Evolutionary conservation across 2,329 filamentous ascomycete genomes (phyloP).

Genomic region (Hymenoscyphus albidus): DNA sequence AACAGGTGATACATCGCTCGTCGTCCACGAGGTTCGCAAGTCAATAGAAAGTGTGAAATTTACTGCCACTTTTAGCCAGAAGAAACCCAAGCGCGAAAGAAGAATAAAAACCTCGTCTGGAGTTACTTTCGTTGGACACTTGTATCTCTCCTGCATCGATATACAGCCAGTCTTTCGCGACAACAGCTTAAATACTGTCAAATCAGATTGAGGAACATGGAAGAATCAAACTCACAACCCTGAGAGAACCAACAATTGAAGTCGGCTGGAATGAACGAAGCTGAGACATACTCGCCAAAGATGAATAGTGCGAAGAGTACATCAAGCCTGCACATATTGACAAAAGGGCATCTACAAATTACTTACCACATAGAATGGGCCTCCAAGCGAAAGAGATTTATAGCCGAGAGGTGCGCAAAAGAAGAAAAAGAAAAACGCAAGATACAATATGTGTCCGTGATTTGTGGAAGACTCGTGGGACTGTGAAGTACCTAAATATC

Average conservation of each 20-base stretch:
- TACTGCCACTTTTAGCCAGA: not conserved
- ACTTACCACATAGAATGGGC: not conserved
- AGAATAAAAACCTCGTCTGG: not conserved
- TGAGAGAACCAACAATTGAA: not conserved
- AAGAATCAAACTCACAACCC: not conserved
- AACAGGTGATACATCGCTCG: conserved; percentile 2
- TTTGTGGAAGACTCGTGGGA: not conserved
- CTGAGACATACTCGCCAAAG: not conserved
- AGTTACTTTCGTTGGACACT: not conserved
- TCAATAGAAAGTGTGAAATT: conserved; percentile 14
- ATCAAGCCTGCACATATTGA: not conserved
- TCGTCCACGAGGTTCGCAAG: conserved; percentile 12
- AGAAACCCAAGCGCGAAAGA: not conserved
- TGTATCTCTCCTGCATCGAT: conserved; percentile 6
- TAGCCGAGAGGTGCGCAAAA: not conserved
- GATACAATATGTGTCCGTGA: not conserved
- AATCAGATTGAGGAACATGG: not conserved
- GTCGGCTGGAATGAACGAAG: not conserved
- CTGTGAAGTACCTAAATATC: not conserved
- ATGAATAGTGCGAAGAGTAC: not conserved
- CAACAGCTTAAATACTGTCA: not conserved
- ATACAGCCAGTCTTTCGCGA: conserved; percentile 1
- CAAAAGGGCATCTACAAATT: not conserved
- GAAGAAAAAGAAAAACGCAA: no score
- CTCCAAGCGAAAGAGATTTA: not conserved